Conservation (phyloP, 1,284 basidiomycete genomes). For the Cryptococcus sp. region DNA sequence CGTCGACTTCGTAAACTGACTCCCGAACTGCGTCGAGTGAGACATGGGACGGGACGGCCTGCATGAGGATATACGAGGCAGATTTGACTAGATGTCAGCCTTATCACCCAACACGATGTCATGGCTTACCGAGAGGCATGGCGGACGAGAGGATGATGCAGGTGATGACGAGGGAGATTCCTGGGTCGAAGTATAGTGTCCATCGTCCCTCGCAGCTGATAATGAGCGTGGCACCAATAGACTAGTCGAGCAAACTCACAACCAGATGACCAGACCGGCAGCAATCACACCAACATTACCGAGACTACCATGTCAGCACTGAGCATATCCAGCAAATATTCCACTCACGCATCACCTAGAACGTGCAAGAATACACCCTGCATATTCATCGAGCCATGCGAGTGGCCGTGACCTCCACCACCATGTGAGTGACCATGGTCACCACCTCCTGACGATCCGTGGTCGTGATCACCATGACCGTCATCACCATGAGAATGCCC, state of each 20-base stretch:
- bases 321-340: background rate
- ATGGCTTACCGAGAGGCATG: slow-evolving; percentile 72
- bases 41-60: slow-evolving; percentile 86
- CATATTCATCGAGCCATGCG: slow-evolving; percentile 92
- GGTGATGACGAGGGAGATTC: slow-evolving; percentile 92
- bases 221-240: background rate
- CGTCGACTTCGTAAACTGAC: slow-evolving; percentile 73
- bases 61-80: slow-evolving; percentile 93
- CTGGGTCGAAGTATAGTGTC: slow-evolving; percentile 89
- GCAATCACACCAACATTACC: slow-evolving; percentile 97
- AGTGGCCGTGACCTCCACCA: slow-evolving; percentile 52
- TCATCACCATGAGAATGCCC: slow-evolving; percentile 9
- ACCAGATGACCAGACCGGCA: slow-evolving; percentile 89
- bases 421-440: slow-evolving; percentile 24
- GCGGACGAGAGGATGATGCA: slow-evolving; percentile 95
- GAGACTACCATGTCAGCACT: slow-evolving; percentile 47
- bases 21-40: slow-evolving; percentile 80
- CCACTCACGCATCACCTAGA: slow-evolving; percentile 74
- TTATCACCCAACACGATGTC: background rate
- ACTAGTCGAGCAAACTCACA: slow-evolving; percentile 46
- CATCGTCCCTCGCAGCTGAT: slow-evolving; percentile 40
- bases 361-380: slow-evolving; percentile 90
- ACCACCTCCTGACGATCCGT: slow-evolving; percentile 11
- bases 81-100: slow-evolving; percentile 63
- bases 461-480: slow-evolving; percentile 21